Conservation (phyloP, 768 basidiomycete genomes). For the Aureoboletus auriporus region DNA sequence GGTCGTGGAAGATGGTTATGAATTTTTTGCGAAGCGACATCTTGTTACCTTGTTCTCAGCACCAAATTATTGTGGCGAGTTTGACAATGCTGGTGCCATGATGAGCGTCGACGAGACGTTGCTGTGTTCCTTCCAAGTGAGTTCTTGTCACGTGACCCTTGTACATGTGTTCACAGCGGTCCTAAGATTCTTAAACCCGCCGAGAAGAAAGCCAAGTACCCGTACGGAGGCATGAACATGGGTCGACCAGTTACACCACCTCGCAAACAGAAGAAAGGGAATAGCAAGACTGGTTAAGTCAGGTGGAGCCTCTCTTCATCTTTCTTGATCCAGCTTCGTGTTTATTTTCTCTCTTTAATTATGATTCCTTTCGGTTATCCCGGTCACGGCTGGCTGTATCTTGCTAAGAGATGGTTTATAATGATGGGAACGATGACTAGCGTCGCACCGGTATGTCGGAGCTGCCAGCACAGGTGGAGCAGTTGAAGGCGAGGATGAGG, state of each 20-base stretch:
- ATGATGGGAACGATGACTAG: constrained; percentile 16
- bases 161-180: background rate
- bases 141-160: constrained; percentile 20
- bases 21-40: constrained; percentile 98
- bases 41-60: constrained; percentile 96
- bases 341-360: constrained; percentile 30
- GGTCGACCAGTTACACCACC: constrained; percentile 91
- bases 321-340: constrained; percentile 23
- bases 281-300: constrained; percentile 58
- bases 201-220: constrained; percentile 96
- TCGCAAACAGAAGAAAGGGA: constrained; percentile 97
- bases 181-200: constrained; percentile 94
- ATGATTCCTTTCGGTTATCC: constrained; percentile 22
- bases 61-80: constrained; percentile 93
- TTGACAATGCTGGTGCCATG: constrained; percentile 99
- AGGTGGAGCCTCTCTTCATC: constrained; percentile 25
- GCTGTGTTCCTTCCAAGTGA: constrained; percentile 95
- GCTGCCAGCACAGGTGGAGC: constrained; percentile 12
- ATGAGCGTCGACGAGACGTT: constrained; percentile 99
- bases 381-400: constrained; percentile 24
- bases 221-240: constrained; percentile 83
- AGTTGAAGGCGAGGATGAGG: constrained; percentile 11
- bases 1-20: constrained; percentile 99
- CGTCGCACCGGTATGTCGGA: constrained; percentile 10
- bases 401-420: constrained; percentile 23